Percentiles rank a stretch among this genome's conserved stretches.
phyloP scores from a whole-genome alignment of 179 eudicot genomes.

The Actinidia chinensis region DNA sequence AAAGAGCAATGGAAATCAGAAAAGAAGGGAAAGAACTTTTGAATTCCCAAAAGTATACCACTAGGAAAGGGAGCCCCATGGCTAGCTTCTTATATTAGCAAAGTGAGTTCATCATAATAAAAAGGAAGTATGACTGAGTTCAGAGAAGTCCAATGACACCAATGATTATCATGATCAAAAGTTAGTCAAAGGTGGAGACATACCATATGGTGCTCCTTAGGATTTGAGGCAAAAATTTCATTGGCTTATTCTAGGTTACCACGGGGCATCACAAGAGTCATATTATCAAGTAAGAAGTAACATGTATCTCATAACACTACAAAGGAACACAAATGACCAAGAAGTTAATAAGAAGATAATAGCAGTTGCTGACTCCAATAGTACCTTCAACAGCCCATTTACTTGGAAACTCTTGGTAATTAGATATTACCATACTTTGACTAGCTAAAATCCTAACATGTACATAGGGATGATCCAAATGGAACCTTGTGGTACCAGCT shows the following conservation, averaged over 20 bases:
- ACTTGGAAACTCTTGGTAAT: conserved; percentile 92
- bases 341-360: conserved; percentile 20
- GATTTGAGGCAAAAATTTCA: conserved; percentile 80
- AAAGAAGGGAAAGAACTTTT: background rate
- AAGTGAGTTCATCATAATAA: background rate
- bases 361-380: conserved; percentile 10
- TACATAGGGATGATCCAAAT: conserved; percentile 98
- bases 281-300: conserved; percentile 88
- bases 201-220: conserved; percentile 95
- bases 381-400: conserved; percentile 34
- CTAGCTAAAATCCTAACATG: conserved; percentile 83
- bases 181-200: background rate
- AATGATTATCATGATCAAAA: background rate
- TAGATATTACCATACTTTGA: conserved; percentile 64
- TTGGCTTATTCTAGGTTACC: conserved; percentile 83
- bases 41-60: background rate
- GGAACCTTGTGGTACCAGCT: conserved; percentile 96
- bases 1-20: background rate
- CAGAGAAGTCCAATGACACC: background rate
- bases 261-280: conserved; percentile 98
- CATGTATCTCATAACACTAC: conserved; percentile 90
- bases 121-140: background rate
- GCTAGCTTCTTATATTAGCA: background rate
- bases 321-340: conserved; percentile 17
- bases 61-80: background rate